Base-by-base conservation (phyloP, 768 basidiomycete species). In the Lentinula boryana region DNA sequence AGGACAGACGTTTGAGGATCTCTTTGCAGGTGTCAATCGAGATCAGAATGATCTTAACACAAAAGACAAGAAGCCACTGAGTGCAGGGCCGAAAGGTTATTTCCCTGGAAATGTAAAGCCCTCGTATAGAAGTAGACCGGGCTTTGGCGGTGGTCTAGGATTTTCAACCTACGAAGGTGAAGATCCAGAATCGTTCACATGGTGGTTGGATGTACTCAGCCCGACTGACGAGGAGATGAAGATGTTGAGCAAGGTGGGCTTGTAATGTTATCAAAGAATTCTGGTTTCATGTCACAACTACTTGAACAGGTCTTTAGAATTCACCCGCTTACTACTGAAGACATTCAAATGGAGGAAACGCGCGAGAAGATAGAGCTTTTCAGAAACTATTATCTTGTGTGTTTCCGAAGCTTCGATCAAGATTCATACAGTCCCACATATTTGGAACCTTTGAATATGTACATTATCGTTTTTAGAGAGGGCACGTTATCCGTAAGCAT, bases 341-440 rank as follows among this genome's bases (percentile, higher is more conserved):
- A 99, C 78, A 98, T 99, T 70, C 88, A 92, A 69, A 97, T 98
- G 89, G 97, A 99, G 74, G 97, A 99, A 78, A 91, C 95, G 43
- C 93, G 97, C 68, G 97, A 99, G 78, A 99, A 99, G 80, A 99
- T 99, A 67, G 97, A 99, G 72, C 84, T 99, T 18, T 99, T 98
- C 83, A 84, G 95, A 58, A 96, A 96, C 71, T 99, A 99, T 72
- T 98, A 98, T 72, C 85, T 99, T 57, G 97, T 98, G 63, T 98
- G 96, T 80, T 99, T 99, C 80, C 89, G 97, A 64, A 91, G 93
- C 64, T 98, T 99, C 77, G 97, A 99, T 74, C 97, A 99, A 78
- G 97, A 98, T 73, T 90, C 87, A 23, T 98, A 98, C 77, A 93
- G 91, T 68, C 95, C 95, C 16, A 98, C 95, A 1, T 88, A 98